Conservation (phyloP, 2,329 filamentous ascomycete genomes). For the Fusarium phyllophilum region DNA sequence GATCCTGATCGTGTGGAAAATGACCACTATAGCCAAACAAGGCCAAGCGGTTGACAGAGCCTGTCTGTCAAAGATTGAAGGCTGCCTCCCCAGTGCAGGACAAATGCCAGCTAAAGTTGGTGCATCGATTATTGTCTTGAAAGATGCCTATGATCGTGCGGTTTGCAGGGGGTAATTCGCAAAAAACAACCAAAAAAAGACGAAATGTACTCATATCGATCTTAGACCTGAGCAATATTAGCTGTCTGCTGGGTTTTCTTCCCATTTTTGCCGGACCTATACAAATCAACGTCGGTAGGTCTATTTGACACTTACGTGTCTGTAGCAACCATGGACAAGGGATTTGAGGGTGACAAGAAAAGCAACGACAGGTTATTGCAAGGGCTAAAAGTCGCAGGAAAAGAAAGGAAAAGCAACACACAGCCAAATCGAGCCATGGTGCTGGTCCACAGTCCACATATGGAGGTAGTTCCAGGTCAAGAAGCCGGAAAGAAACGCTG, state of each 20-base stretch:
- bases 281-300: not conserved
- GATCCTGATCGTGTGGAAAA: slow-evolving; percentile 26
- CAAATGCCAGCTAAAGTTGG: slow-evolving; percentile 26
- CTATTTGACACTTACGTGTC: slow-evolving; percentile 7
- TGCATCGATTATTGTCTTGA: slow-evolving; percentile 29
- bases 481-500: slow-evolving; percentile 27
- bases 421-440: slow-evolving; percentile 33
- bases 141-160: slow-evolving; percentile 21
- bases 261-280: not conserved
- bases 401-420: slow-evolving; percentile 34
- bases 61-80: slow-evolving; percentile 25
- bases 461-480: slow-evolving; percentile 34
- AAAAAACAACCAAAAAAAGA: slow-evolving; percentile 10
- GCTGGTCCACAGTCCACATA: slow-evolving; percentile 32
- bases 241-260: slow-evolving; percentile 18
- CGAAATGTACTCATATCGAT: not conserved
- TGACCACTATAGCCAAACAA: slow-evolving; percentile 27
- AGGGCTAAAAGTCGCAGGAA: slow-evolving; percentile 10
- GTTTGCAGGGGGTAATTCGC: slow-evolving; percentile 12
- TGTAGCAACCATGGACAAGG: slow-evolving; percentile 6
- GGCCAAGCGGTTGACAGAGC: slow-evolving; percentile 30
- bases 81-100: slow-evolving; percentile 15
- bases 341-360: slow-evolving; percentile 21
- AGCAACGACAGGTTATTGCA: slow-evolving; percentile 25
- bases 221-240: not conserved